Evolutionary conservation across 768 basidiomycete species (phyloP).

Genomic region (Mycena galericulata): DNA sequence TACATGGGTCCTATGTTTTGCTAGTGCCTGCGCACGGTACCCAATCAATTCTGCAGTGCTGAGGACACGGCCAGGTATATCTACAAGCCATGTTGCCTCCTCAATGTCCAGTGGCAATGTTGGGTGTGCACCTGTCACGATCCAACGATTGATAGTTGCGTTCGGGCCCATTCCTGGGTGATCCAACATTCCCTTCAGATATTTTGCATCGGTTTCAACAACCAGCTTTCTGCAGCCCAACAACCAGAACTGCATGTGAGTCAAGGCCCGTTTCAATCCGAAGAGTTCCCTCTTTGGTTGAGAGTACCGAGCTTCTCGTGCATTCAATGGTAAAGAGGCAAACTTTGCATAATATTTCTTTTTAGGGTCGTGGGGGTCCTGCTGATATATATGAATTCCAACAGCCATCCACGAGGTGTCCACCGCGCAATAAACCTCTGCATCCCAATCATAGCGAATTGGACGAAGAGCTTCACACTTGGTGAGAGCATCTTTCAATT

Average conservation of each 20-base stretch:
- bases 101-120: constrained; percentile 29
- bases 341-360: constrained; percentile 45
- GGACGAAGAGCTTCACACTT: constrained; percentile 42
- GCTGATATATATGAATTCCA: constrained; percentile 53
- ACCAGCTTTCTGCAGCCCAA: constrained; percentile 44
- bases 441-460: constrained; percentile 46
- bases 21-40: constrained; percentile 36
- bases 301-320: constrained; percentile 46
- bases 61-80: constrained; percentile 30
- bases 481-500: constrained; percentile 41
- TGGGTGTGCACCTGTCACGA: constrained; percentile 48
- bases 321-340: constrained; percentile 52
- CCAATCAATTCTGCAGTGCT: constrained; percentile 38
- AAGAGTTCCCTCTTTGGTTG: constrained; percentile 57
- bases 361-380: constrained; percentile 34
- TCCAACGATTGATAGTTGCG: constrained; percentile 51
- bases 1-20: constrained; percentile 27
- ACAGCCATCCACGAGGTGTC: constrained; percentile 51
- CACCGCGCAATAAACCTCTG: constrained; percentile 48
- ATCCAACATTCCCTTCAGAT: constrained; percentile 48
- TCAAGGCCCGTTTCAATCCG: constrained; percentile 44
- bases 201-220: constrained; percentile 48
- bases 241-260: constrained; percentile 31
- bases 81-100: constrained; percentile 43
- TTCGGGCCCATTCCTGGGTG: constrained; percentile 50